Evolutionary conservation across 2,329 filamentous ascomycete species (phyloP), one percentile per base, ranked within the genome.

Genomic region (Neocatenulostroma microsporum): DNA sequence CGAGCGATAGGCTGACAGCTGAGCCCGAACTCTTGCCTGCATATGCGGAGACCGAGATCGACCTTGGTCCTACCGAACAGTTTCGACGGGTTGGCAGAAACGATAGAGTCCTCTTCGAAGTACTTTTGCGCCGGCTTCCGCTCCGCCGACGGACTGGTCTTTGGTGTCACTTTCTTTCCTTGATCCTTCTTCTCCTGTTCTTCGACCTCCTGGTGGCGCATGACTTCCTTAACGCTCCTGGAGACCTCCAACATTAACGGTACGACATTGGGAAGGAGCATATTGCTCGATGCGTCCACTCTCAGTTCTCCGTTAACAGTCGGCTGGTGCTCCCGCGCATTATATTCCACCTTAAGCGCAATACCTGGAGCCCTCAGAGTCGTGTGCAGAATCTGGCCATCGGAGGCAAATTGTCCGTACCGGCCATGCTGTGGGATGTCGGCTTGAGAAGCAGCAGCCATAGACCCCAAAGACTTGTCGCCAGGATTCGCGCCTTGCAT

Each of bases 1-100:
- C 87, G 78, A 23, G 89, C 91, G 51, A 96, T 93, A 1, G 91
- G 91, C 57, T 96, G 89, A 58, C 91, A 98, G 61, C 86, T 95
- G 21, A 98, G 70, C 36, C 86, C 89, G 56, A 98, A 98, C 54
- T 96, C 86, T 61, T 98, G 91, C 55, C 80, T 80, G 64, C 80
- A 86, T 45, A 98, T 89, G 19, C 88, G 78, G 17, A 98, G 62
- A 2, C 91, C 91, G 11, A 96, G 64, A 50, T 95, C 94, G 35
- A 98, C 69, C 55, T 82, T 87, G 46, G 86, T 81, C 8, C 83
- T 78, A 4, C 91, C 89, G 8, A 98, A 70, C 12, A 96, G 80
- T 5, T 82, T 76, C 42, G 76, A 83, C 1, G 89, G 84, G 56
- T 94, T 84, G 3, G 79, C 75, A 7, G 78, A 81, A 44, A 87